Evolutionary conservation across 768 basidiomycete species (phyloP), one percentile per base, ranked within the genome.

Genomic region (Mrakia hoshinonis): DNA sequence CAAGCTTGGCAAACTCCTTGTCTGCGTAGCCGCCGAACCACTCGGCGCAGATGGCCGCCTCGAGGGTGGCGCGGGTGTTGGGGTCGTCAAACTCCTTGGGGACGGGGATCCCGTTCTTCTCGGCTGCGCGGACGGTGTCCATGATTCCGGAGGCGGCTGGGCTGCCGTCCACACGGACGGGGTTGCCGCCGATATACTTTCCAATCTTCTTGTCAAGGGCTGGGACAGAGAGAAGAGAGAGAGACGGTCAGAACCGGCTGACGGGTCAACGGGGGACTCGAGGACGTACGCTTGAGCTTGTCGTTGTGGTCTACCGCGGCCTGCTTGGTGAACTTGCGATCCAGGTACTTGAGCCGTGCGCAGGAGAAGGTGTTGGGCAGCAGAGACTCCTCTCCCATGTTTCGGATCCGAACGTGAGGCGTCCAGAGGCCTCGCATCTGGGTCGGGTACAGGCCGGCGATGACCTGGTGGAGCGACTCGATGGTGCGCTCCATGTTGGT

Each of bases 71-170:
- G 4, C 87, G 79, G 7, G 87, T 82, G 20, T 78, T 76, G 64
- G 85, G 84, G 70, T 91, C 89, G 73, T 85, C 82, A 68, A 92
- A 89, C 74, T 89, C 90, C 1, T 84, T 78, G 3, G 90, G 90
- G 2, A 91, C 84, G 68, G 83, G 80, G 67, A 92, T 81, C 6
- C 86, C 87, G 76, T 92, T 89, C 0, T 89, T 88, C 34, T 83
- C 80, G 7, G 89, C 85, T 9, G 89, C 87, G 47, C 85, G 83
- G 70, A 87, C 87, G 0, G 89, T 89, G 77, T 90, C 89, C 70
- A 90, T 81, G 13, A 91, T 83, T 7, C 89, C 89, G 18, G 86
- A 89, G 3, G 87, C 87, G 66, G 88, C 80, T 1, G 90, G 90
- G 76, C 84, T 86, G 0, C 89, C 88, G 74, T 91, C 89, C 20